Evolutionary conservation across 495 filamentous ascomycete genomes (phyloP), one percentile per base, ranked within the genome.

Genomic region (Talaromyces wortmannii): DNA sequence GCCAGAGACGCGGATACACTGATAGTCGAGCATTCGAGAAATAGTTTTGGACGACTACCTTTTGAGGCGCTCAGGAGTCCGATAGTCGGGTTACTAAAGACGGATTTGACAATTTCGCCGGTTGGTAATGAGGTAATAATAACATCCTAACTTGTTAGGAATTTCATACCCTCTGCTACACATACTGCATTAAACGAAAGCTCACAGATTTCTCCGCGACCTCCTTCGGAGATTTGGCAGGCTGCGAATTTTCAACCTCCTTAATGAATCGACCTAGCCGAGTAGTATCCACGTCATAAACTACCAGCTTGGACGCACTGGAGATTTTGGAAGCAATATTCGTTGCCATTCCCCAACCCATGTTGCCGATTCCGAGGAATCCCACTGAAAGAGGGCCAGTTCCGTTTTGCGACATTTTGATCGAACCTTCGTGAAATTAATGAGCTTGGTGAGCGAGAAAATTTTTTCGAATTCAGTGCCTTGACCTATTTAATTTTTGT

Each of bases 1-100:
- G 81, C 75, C 52, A 78, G 78, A 3, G 88, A 90, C 2, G 90
- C 84, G 13, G 82, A 75, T 0, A 89, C 88, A 65, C 94, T 89
- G 55, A 95, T 94, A 10, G 90, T 95, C 4, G 90, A 94, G 53
- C 82, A 87, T 59, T 92, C 88, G 59, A 92, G 88, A 63, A 89
- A 90, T 23, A 90, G 59, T 12, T 36, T 36, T 36, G 33, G 33
- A 18, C 85, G 83, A 45, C 80, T 66, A 4, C 78, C 63, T 31
- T 71, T 68, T 1, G 68, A 51, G 23, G 53, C 43, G 10, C 67
- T 69, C 6, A 82, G 67, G 13, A 70, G 45, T 44, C 68, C 67
- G 18, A 63, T 16, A 59, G 66, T 69, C 16, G 90, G 72, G 55
- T 92, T 85, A 10, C 78, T 74, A 59, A 85, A 92, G 17, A 91